Percentiles rank a stretch among this genome's conserved stretches.
phyloP scores from a whole-genome alignment of 306 rosid species.

The Abrus precatorius region DNA sequence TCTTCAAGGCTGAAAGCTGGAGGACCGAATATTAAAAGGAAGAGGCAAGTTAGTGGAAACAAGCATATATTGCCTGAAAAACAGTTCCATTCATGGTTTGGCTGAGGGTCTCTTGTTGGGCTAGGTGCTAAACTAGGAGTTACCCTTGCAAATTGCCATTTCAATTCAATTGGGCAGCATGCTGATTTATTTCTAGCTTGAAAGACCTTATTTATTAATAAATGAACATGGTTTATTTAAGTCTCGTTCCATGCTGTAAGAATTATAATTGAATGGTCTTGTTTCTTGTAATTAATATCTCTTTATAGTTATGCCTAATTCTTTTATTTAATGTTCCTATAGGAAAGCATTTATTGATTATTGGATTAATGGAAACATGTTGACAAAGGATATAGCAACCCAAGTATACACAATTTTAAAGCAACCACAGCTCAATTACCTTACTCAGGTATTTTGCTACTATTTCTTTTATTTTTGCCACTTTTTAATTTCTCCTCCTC shows the following conservation, averaged over 20 bases:
- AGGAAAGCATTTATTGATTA: conserved; percentile 88
- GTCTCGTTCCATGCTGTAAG: conserved; percentile 26
- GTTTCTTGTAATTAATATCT: conserved; percentile 37
- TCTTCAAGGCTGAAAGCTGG: background rate
- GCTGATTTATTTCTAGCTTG: conserved; percentile 33
- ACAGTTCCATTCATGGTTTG: background rate
- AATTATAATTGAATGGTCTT: conserved; percentile 41
- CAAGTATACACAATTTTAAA: conserved; percentile 86
- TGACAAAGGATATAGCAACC: conserved; percentile 86
- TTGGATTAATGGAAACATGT: conserved; percentile 89
- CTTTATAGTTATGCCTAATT: conserved; percentile 25
- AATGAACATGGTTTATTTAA: conserved; percentile 19
- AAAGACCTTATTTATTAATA: background rate
- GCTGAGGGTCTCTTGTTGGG: background rate
- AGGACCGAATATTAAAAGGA: background rate
- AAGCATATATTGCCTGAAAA: background rate
- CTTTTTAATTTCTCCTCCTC: conserved; percentile 36
- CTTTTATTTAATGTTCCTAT: conserved; percentile 40
- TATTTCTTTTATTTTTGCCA: conserved; percentile 30
- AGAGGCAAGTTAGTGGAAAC: background rate
- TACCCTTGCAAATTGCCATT: conserved; percentile 4
- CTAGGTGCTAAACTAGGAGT: conserved; percentile 14
- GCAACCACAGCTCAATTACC: conserved; percentile 84
- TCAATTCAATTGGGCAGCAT: conserved; percentile 23
- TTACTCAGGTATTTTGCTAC: conserved; percentile 77